Evolutionary conservation across 1,284 basidiomycete genomes (phyloP).

Genomic region (Marasmius fiardii): DNA sequence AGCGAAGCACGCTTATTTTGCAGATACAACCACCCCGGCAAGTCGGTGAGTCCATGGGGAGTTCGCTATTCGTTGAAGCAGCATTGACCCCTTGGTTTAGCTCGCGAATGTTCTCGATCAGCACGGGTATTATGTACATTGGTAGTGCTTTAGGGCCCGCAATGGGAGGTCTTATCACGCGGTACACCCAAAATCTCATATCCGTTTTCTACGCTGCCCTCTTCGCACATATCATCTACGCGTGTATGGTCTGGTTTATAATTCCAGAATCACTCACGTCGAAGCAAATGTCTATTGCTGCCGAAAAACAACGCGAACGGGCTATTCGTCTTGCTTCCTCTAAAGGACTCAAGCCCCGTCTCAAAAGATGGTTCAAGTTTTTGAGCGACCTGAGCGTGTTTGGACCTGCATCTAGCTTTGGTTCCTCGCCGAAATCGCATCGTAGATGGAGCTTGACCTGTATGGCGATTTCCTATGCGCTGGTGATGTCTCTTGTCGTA

Average conservation of each 20-base stretch:
- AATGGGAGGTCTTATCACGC: slow-evolving; percentile 65
- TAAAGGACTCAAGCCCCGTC: slow-evolving; percentile 22
- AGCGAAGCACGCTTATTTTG: slow-evolving; percentile 58
- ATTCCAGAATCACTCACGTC: slow-evolving; percentile 74
- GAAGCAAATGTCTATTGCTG: slow-evolving; percentile 34
- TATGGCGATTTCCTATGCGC: slow-evolving; percentile 54
- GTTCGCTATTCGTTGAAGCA: too few species aligned
- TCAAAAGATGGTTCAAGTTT: slow-evolving; percentile 49
- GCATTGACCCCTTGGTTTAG: slow-evolving; percentile 29
- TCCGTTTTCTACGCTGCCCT: slow-evolving; percentile 71
- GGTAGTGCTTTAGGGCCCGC: slow-evolving; percentile 45
- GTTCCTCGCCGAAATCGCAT: slow-evolving; percentile 34
- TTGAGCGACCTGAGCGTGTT: slow-evolving; percentile 67
- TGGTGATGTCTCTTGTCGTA: slow-evolving; percentile 43
- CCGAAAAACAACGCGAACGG: slow-evolving; percentile 31
- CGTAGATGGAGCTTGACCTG: slow-evolving; percentile 72
- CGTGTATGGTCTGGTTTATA: slow-evolving; percentile 50
- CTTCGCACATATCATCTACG: slow-evolving; percentile 47
- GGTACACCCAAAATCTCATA: slow-evolving; percentile 50
- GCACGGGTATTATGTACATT: slow-evolving; percentile 42
- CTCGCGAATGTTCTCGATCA: slow-evolving; percentile 61
- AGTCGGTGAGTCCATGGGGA: slow-evolving; percentile 44
- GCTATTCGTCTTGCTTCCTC: slow-evolving; percentile 23
- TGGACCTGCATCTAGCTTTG: slow-evolving; percentile 37
- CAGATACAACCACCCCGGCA: slow-evolving; percentile 52